phyloP scores from a whole-genome alignment of 1,284 basidiomycete genomes.

The Coniophora puteana region DNA sequence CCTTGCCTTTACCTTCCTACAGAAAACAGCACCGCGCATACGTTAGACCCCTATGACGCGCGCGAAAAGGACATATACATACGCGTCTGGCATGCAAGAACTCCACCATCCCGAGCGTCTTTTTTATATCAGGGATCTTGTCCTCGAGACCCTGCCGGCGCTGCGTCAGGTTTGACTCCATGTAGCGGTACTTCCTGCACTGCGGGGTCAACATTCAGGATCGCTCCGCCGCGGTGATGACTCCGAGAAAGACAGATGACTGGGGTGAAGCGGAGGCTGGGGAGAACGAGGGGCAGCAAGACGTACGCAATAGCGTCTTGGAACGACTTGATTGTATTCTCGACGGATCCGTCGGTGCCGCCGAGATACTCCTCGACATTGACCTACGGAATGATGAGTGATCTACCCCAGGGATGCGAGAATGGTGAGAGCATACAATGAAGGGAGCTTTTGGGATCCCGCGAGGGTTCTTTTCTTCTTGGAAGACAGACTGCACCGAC shows the following conservation, averaged over 20 bases:
- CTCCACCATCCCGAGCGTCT: conserved; percentile 89
- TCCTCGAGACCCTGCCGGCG: conserved; percentile 80
- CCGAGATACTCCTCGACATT: conserved; percentile 89
- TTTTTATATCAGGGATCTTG: conserved; percentile 96
- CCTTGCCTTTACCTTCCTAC: conserved; percentile 61
- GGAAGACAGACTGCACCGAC: conserved; percentile 38
- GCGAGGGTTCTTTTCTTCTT: conserved; percentile 74
- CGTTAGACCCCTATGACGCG: neutral
- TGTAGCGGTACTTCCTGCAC: conserved; percentile 95
- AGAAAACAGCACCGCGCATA: conserved; percentile 1
- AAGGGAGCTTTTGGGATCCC: conserved; percentile 96
- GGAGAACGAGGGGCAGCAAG: too few species aligned
- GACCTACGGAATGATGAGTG: conserved; percentile 40
- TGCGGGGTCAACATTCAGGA: conserved; percentile 23
- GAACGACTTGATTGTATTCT: conserved; percentile 77
- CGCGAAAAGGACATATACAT: conserved; percentile 21
- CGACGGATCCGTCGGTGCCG: conserved; percentile 76
- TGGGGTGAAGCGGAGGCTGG: too few species aligned
- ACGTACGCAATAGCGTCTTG: conserved; percentile 91
- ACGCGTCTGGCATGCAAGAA: conserved; percentile 74
- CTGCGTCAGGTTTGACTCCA: conserved; percentile 88
- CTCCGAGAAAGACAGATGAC: too few species aligned
- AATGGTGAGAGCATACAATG: conserved; percentile 50
- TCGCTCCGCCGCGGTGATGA: conserved; percentile 14
- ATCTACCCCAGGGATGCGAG: conserved; percentile 6